Evolutionary conservation across 208 protist species (phyloP), one percentile per base, ranked within the genome.

Genomic region (Porcisia deanei): DNA sequence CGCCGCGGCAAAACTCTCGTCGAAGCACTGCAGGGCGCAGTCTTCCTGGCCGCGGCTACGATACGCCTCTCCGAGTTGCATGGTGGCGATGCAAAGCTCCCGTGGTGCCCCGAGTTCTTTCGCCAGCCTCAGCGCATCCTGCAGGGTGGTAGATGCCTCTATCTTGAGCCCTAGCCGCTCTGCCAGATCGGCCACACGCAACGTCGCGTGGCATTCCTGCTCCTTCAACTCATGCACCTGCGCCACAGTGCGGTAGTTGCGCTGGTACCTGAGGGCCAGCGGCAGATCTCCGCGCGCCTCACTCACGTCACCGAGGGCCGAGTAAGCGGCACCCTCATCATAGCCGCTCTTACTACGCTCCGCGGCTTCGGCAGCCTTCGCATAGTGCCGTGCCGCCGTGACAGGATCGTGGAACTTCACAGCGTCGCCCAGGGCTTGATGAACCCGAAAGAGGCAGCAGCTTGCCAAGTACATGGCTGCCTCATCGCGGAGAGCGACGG

Each of bases 51-150:
- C 80, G 20, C 82, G 83, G 22, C 76, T 81, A 49, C 88, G 84
- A 76, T 84, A 92, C 68, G 89, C 85, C 77, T 96, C 84, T 22
- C 94, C 92, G 0, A 97, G 87, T 77, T 96, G 88, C 92, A 96
- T 90, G 53, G 86, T 93, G 16, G 94, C 91, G 8, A 71, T 78
- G 72, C 88, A 94, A 37, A 97, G 79, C 75, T 88, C 87, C 54
- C 81, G 83, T 14, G 86, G 71, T 63, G 94, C 89, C 14, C 79
- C 84, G 22, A 90, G 82, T 59, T 93, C 77, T 70, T 91, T 88
- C n/a, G 94, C 90, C 18, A 97, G 73, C 25, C 63, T 18, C 61
- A 96, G 82, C 20, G 94, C 91, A 6, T 85, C 78, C 39, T 91
- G 73, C 30, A 97, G 80, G 1, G 90, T 94, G 2, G 81, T 45